Evolutionary conservation across 257 asterid genomes (phyloP).

Genomic region (Capsicum pubescens): DNA sequence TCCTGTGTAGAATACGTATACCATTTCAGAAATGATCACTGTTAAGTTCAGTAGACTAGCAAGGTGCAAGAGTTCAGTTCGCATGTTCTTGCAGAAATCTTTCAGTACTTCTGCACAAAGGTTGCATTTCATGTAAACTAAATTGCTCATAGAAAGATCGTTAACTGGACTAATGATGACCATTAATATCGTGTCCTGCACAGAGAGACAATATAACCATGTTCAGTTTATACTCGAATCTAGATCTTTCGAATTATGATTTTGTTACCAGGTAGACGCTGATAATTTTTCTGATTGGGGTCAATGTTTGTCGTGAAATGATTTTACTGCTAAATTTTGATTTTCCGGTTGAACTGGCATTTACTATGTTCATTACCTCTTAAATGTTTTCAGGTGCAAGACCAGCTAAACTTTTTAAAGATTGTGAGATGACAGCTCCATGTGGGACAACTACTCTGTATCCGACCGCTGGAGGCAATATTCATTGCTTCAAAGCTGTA

Average conservation of each 20-base stretch:
- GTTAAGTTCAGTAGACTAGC: slow-evolving; percentile 5
- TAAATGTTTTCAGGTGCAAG: slow-evolving; percentile 63
- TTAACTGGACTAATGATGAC: neutral
- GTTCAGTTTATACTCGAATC: neutral
- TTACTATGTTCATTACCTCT: neutral
- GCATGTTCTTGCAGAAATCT: neutral
- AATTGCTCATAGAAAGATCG: neutral
- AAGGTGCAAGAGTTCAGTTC: neutral
- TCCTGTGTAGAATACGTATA: neutral
- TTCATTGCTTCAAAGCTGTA: slow-evolving; percentile 90
- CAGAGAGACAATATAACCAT: neutral
- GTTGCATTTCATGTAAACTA: neutral
- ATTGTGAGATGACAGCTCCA: slow-evolving; percentile 87
- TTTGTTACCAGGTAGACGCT: neutral
- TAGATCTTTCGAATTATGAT: neutral
- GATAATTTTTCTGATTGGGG: neutral
- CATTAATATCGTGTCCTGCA: neutral
- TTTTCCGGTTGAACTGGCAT: neutral
- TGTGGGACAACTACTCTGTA: slow-evolving; percentile 84
- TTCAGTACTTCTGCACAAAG: neutral
- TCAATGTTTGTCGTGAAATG: neutral
- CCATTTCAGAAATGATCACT: slow-evolving; percentile 21
- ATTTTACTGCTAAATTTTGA: neutral
- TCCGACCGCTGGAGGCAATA: slow-evolving; percentile 90
- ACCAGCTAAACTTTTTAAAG: slow-evolving; percentile 73